These are phyloP conservation scores for Candida coquimbonensis DNA, from an alignment of 805 yeast species.

Conservation along the genomic window DNA sequence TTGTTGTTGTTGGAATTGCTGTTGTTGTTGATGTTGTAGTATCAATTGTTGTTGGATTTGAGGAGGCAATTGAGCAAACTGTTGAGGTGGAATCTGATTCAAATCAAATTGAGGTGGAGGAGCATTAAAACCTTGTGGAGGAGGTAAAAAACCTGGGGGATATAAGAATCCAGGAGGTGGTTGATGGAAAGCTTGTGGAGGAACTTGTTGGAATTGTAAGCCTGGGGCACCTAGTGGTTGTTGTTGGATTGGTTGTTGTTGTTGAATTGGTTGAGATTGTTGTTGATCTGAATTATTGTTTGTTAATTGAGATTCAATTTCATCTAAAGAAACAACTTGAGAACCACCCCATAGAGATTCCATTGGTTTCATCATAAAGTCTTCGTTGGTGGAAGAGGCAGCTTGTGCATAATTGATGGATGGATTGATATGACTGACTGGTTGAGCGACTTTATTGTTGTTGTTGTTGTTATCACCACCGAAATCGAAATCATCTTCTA, in stretches of 20 bases:
- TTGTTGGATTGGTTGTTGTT: slow-evolving; percentile 10
- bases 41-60: slow-evolving; percentile 25
- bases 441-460: neutral
- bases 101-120: slow-evolving; percentile 19
- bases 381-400: slow-evolving; percentile 29
- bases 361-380: slow-evolving; percentile 50
- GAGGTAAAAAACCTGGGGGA: slow-evolving; percentile 26
- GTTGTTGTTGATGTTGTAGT: slow-evolving; percentile 21
- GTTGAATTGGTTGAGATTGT: neutral
- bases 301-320: slow-evolving; percentile 63
- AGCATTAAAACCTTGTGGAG: slow-evolving; percentile 10
- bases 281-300: too few species aligned
- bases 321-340: slow-evolving; percentile 52
- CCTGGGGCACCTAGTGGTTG: slow-evolving; percentile 13
- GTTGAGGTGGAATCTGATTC: slow-evolving; percentile 20
- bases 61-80: slow-evolving; percentile 22
- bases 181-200: slow-evolving; percentile 17
- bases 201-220: slow-evolving; percentile 19
- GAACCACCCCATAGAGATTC: slow-evolving; percentile 58
- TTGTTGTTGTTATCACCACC: slow-evolving; percentile 25
- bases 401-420: slow-evolving; percentile 37
- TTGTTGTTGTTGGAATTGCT: slow-evolving; percentile 14
- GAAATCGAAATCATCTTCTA: slow-evolving; percentile 63
- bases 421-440: slow-evolving; percentile 20
- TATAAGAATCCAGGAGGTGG: slow-evolving; percentile 19